phyloP scores from a whole-genome alignment of 495 filamentous ascomycete species.

The Aspergillus panamensis region DNA sequence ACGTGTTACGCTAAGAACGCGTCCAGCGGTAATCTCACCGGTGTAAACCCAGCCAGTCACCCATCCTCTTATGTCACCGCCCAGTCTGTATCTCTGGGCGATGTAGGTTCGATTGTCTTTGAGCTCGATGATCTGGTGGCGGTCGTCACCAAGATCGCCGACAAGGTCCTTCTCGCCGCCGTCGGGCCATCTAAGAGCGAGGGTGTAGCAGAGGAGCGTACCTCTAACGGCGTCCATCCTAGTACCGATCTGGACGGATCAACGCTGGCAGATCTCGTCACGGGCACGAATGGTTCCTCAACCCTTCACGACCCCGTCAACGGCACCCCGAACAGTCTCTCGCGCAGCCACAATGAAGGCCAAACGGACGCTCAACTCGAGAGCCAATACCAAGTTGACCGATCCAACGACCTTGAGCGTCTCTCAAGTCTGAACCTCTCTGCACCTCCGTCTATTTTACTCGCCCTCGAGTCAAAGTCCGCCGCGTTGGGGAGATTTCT shows the following conservation, averaged over 20 bases:
- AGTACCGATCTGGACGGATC: neutral
- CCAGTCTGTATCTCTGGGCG: constrained; percentile 47
- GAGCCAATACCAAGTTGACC: constrained; percentile 43
- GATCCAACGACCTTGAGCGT: constrained; percentile 39
- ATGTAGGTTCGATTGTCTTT: constrained; percentile 49
- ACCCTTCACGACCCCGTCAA: constrained; percentile 14
- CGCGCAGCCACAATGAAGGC: constrained; percentile 11
- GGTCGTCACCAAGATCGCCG: constrained; percentile 44
- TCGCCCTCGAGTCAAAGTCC: constrained; percentile 47
- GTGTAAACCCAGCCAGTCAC: constrained; percentile 46
- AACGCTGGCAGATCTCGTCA: too few relatives aligned
- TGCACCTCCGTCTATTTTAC: constrained; percentile 38
- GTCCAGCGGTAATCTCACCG: constrained; percentile 45
- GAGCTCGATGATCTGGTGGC: constrained; percentile 46
- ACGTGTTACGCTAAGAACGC: constrained; percentile 47
- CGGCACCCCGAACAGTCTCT: constrained; percentile 14
- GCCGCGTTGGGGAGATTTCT: constrained; percentile 44
- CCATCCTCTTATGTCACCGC: constrained; percentile 48
- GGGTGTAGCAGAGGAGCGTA: constrained; percentile 10
- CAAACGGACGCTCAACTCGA: constrained; percentile 31
- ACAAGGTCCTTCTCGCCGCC: constrained; percentile 45
- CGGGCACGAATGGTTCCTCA: constrained; percentile 7
- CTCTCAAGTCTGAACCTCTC: constrained; percentile 43
- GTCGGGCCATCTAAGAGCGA: constrained; percentile 39
- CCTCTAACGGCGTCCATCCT: constrained; percentile 9